Conservation (phyloP, 345 rosid species). For the Arabidopsis suecica region DNA sequence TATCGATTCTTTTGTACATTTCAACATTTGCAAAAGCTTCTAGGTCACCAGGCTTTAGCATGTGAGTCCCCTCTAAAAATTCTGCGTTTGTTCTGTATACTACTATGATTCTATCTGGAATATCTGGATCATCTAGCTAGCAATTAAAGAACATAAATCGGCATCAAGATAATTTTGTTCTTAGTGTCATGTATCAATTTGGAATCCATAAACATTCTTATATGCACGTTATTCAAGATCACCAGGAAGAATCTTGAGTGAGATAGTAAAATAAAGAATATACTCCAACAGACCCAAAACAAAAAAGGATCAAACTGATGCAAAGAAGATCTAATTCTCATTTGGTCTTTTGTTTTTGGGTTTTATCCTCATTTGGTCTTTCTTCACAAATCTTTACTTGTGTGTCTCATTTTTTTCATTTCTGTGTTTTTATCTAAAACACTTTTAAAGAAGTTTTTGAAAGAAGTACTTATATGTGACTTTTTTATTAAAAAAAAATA, state of each 20-base stretch:
- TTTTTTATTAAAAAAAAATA: too few species aligned
- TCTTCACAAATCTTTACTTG: too few species aligned
- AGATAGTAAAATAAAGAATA: background rate
- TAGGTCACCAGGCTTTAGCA: background rate
- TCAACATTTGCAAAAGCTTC: background rate
- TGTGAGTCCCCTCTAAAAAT: background rate
- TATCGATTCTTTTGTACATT: background rate
- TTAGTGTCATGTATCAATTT: background rate
- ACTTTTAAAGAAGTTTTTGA: too few species aligned
- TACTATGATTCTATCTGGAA: background rate
- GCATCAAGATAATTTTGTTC: background rate
- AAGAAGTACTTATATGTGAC: too few species aligned
- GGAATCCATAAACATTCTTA: background rate
- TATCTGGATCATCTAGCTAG: background rate
- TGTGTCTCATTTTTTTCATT: too few species aligned
- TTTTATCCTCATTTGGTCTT: too few species aligned
- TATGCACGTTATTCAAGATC: background rate
- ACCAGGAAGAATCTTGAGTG: background rate
- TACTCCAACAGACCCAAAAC: too few species aligned
- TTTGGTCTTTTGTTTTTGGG: too few species aligned
- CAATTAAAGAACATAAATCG: background rate
- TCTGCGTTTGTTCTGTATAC: background rate
- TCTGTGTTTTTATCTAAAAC: too few species aligned
- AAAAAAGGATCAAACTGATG: too few species aligned
- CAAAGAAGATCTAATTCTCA: background rate